Percentiles rank a stretch among this genome's conserved stretches.
Evolutionary conservation across 164 flowering plant genomes (phyloP).

Genomic region (Cinnamomum micranthum): DNA sequence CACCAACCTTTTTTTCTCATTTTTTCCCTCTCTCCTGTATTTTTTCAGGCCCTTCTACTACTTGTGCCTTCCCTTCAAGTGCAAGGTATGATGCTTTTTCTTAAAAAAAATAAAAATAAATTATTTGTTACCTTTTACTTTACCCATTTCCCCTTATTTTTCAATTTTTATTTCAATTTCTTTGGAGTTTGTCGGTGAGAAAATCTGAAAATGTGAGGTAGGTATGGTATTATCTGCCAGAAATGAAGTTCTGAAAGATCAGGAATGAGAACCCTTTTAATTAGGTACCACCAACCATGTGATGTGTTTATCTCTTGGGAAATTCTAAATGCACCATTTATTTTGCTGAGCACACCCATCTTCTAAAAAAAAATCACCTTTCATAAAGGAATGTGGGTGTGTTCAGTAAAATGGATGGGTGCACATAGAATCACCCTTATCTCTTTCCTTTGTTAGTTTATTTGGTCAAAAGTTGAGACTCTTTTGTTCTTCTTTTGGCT

Average conservation of each 20-base stretch:
- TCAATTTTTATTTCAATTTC: neutral
- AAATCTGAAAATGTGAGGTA: neutral
- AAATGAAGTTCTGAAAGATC: neutral
- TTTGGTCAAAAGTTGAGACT: neutral
- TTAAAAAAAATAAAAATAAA: too few species aligned
- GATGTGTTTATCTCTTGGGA: neutral
- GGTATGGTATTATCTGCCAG: neutral
- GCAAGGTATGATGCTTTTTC: conserved; percentile 24
- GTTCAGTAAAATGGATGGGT: too few species aligned
- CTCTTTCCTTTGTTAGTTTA: neutral
- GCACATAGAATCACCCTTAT: too few species aligned
- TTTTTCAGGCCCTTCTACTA: conserved; percentile 26
- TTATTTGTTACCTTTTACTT: neutral
- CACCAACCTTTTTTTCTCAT: neutral
- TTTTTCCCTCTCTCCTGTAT: neutral
- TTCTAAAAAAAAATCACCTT: too few species aligned
- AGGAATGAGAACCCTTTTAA: neutral
- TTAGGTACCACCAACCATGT: neutral
- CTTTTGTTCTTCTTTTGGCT: neutral
- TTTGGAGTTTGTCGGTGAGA: neutral
- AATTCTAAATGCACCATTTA: too few species aligned
- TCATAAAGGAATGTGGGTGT: too few species aligned
- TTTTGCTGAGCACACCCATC: too few species aligned
- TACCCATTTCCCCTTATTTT: neutral
- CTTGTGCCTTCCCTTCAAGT: conserved; percentile 38